Percentiles rank a stretch among this genome's conserved stretches.
phyloP scores from a whole-genome alignment of 345 rosid species.

The Linum trigynum region DNA sequence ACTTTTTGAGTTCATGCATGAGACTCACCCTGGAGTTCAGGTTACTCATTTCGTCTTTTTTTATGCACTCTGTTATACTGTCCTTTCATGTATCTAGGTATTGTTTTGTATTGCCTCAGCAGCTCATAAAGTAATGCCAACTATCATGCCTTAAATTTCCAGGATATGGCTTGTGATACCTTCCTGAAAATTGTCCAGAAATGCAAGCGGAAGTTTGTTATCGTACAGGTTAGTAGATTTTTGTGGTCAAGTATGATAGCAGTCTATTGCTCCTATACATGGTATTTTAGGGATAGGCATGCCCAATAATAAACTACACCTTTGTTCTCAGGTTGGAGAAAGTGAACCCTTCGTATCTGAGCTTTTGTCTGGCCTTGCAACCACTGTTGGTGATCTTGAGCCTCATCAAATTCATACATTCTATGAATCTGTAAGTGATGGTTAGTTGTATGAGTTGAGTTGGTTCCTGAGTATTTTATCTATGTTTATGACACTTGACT shows the following conservation, averaged over 20 bases:
- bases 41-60: slow-evolving; percentile 19
- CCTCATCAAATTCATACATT: slow-evolving; percentile 98
- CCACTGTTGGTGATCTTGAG: slow-evolving; percentile 89
- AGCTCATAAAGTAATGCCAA: not conserved
- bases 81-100: not conserved
- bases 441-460: not conserved
- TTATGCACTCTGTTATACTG: not conserved
- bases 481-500: not conserved
- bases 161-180: slow-evolving; percentile 99
- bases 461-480: too few species aligned
- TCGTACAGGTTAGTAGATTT: slow-evolving; percentile 52
- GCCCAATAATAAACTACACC: not conserved
- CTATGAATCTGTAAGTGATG: slow-evolving; percentile 75
- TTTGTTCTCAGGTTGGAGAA: slow-evolving; percentile 74
- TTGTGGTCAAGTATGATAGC: not conserved
- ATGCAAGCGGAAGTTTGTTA: slow-evolving; percentile 94
- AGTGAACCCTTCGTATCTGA: slow-evolving; percentile 97
- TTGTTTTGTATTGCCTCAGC: not conserved
- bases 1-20: slow-evolving; percentile 98
- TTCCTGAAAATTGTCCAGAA: slow-evolving; percentile 98
- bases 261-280: not conserved
- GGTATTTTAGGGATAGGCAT: not conserved
- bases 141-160: slow-evolving; percentile 11
- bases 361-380: slow-evolving; percentile 81
- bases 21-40: slow-evolving; percentile 99